Percentiles rank a stretch among this genome's conserved stretches.
These are phyloP conservation scores for Tranzscheliella williamsii DNA, from an alignment of 1,284 basidiomycete species.

Conservation along the genomic window DNA sequence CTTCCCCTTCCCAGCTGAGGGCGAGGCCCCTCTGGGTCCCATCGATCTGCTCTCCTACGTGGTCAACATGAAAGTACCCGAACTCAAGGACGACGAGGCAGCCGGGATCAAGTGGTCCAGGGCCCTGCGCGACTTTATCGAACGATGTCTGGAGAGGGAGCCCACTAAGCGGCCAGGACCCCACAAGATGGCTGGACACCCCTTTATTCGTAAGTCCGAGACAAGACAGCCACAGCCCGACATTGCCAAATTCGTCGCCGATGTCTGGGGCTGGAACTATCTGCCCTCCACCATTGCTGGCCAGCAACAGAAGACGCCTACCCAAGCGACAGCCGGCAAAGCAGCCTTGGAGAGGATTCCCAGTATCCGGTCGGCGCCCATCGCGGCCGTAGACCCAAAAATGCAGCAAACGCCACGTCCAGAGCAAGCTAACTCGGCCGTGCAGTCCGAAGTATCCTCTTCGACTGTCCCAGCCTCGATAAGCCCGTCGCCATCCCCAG, in stretches of 20 bases:
- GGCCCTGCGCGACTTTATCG: constrained; percentile 90
- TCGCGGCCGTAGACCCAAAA: constrained; percentile 2
- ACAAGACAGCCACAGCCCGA: constrained; percentile 71
- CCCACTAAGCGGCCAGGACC: constrained; percentile 75
- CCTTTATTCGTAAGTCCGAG: constrained; percentile 80
- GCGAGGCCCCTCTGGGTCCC: constrained; percentile 69
- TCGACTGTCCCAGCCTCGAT: background rate
- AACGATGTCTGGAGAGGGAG: constrained; percentile 71
- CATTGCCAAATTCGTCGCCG: constrained; percentile 73
- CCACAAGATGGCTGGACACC: constrained; percentile 79
- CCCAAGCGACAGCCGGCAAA: constrained; percentile 10
- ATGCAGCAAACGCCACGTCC: too few species aligned
- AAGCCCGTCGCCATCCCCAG: background rate
- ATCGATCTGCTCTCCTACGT: constrained; percentile 94
- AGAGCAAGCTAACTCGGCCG: background rate
- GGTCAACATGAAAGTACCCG: constrained; percentile 79
- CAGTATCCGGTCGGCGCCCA: constrained; percentile 30
- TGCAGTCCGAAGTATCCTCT: background rate
- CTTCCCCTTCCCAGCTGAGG: constrained; percentile 91
- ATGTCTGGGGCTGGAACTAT: constrained; percentile 78
- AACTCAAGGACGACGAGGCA: constrained; percentile 68
- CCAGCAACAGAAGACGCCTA: constrained; percentile 30
- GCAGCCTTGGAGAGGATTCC: constrained; percentile 23
- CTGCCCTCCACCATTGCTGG: constrained; percentile 26
- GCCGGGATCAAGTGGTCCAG: constrained; percentile 72